Evolutionary conservation across 768 basidiomycete species (phyloP).

Genomic region (Boletus barrowsii): DNA sequence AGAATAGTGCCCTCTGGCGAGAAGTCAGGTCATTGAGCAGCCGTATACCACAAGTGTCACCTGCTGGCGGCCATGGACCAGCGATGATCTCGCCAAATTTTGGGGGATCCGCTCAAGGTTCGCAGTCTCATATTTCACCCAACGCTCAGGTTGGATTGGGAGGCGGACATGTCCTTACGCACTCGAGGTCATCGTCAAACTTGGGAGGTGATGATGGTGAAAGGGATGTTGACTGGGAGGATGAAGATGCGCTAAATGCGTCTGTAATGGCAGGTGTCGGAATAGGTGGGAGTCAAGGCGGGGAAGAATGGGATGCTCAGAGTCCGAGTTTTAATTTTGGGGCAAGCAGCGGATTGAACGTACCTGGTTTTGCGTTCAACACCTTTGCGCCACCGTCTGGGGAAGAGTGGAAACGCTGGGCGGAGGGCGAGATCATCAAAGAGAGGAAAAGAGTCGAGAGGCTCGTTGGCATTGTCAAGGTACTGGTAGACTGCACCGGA

Average conservation of each 20-base stretch:
- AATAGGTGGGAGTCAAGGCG: slow-evolving; percentile 13
- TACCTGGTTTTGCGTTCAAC: slow-evolving; percentile 13
- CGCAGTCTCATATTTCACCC: slow-evolving; percentile 9
- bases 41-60: slow-evolving; percentile 20
- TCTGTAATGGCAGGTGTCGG: slow-evolving; percentile 12
- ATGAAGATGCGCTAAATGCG: slow-evolving; percentile 22
- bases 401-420: slow-evolving; percentile 32
- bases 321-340: slow-evolving; percentile 13
- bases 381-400: neutral
- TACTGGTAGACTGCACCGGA: slow-evolving; percentile 60
- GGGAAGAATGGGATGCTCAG: slow-evolving; percentile 27
- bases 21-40: slow-evolving; percentile 25
- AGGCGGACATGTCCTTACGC: slow-evolving; percentile 16
- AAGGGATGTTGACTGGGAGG: slow-evolving; percentile 29
- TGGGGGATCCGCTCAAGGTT: slow-evolving; percentile 3
- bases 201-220: slow-evolving; percentile 25
- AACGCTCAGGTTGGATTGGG: slow-evolving; percentile 9
- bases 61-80: neutral
- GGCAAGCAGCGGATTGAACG: slow-evolving; percentile 9
- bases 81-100: slow-evolving; percentile 7
- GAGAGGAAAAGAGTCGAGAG: slow-evolving; percentile 64
- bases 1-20: slow-evolving; percentile 59
- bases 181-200: slow-evolving; percentile 30
- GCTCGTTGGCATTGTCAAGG: slow-evolving; percentile 54
- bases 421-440: slow-evolving; percentile 41